These are phyloP conservation scores for Mycena vulgaris DNA, from an alignment of 768 basidiomycete genomes.

Conservation along the genomic window DNA sequence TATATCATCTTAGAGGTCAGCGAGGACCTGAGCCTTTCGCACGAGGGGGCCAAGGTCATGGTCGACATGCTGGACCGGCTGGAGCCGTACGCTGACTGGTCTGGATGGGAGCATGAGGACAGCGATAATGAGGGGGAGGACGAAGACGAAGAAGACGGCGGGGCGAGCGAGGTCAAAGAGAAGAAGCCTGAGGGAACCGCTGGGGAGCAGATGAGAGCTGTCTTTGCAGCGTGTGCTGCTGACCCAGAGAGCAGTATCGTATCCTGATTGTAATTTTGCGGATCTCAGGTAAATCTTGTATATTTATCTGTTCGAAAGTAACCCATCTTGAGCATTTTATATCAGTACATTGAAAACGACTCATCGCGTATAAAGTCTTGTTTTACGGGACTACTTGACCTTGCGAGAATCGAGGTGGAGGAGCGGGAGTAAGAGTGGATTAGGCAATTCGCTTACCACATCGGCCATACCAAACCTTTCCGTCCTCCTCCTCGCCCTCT, in stretches of 20 bases:
- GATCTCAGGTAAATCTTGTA: too few relatives aligned
- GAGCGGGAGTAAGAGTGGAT: too few relatives aligned
- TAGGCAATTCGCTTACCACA: conserved; percentile 14
- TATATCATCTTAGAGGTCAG: conserved; percentile 8
- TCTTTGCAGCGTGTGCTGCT: conserved; percentile 23
- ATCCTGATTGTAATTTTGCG: neutral
- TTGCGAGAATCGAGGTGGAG: too few relatives aligned
- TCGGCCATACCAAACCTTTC: conserved; percentile 1
- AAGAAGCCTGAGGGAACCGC: neutral
- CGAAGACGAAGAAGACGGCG: conserved; percentile 3
- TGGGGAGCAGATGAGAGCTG: conserved; percentile 5
- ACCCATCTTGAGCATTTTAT: too few relatives aligned
- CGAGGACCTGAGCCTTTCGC: conserved; percentile 13
- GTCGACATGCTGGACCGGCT: conserved; percentile 14
- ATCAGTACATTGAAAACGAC: neutral
- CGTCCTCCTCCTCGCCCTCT: neutral
- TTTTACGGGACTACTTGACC: neutral
- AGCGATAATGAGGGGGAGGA: neutral
- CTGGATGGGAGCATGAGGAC: conserved; percentile 18
- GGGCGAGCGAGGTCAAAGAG: neutral
- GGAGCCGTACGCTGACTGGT: conserved; percentile 17
- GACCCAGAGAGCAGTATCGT: conserved; percentile 23
- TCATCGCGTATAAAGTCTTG: neutral
- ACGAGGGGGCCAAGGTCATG: conserved; percentile 2
- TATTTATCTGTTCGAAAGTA: too few relatives aligned